Conservation (phyloP, 345 rosid species). For the Aurinia saxatilis region DNA sequence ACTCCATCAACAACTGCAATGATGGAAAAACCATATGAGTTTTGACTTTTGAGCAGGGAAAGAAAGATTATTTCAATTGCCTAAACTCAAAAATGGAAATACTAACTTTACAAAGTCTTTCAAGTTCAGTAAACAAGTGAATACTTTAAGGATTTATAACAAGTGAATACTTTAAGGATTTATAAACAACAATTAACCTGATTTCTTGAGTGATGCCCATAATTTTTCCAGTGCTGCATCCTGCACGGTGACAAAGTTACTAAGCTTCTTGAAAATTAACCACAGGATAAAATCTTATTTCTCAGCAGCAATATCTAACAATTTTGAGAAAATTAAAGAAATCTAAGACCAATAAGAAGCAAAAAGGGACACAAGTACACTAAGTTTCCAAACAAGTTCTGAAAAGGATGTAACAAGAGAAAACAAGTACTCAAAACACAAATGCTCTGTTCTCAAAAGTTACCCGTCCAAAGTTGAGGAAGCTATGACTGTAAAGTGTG, state of each 20-base stretch:
- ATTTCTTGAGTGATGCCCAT: constrained; percentile 41
- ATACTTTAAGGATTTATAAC: too few relatives aligned
- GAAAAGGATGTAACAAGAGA: background rate
- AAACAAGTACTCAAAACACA: background rate
- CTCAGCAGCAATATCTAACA: background rate
- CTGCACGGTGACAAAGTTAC: constrained; percentile 36
- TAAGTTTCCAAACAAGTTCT: background rate
- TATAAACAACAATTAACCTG: constrained; percentile 32
- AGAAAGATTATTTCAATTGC: background rate
- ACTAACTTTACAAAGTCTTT: background rate
- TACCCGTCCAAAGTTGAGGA: constrained; percentile 91
- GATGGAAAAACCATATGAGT: constrained; percentile 29
- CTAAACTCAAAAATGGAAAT: background rate
- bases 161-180: background rate
- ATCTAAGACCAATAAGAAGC: background rate
- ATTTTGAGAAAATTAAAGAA: background rate
- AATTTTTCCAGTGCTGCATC: constrained; percentile 63
- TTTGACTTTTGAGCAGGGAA: background rate
- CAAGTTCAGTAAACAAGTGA: too few relatives aligned
- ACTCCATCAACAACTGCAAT: constrained; percentile 34
- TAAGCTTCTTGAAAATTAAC: background rate
- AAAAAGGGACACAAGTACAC: background rate
- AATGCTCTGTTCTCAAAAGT: background rate
- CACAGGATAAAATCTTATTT: background rate
- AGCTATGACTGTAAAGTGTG: constrained; percentile 83